Percentiles rank a stretch among this genome's conserved stretches.
phyloP scores from a whole-genome alignment of 164 flowering plant genomes.

The Stephania japonica region DNA sequence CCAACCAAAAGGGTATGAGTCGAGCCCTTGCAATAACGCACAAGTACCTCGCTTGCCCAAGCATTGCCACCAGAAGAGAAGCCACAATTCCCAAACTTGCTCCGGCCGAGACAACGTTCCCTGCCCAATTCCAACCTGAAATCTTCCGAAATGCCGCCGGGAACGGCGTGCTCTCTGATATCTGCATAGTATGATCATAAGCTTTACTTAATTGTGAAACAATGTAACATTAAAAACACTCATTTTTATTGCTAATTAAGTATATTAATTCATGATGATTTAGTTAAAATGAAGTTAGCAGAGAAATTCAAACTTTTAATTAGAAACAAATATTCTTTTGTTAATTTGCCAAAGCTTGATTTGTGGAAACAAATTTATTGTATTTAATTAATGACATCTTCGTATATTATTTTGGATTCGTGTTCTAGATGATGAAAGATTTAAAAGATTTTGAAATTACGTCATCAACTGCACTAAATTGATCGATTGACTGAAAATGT shows the following conservation, averaged over 20 bases:
- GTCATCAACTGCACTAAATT: too few relatives aligned
- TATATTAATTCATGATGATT: not conserved
- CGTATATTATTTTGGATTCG: not conserved
- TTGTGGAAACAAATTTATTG: too few relatives aligned
- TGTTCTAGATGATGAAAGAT: not conserved
- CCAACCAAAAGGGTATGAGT: slow-evolving; percentile 75
- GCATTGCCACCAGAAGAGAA: slow-evolving; percentile 86
- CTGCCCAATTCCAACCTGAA: slow-evolving; percentile 69
- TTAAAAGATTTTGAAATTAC: not conserved
- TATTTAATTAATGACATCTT: too few relatives aligned
- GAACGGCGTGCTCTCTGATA: slow-evolving; percentile 46
- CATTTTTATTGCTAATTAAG: too few relatives aligned
- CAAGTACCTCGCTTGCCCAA: slow-evolving; percentile 85
- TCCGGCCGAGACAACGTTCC: slow-evolving; percentile 69
- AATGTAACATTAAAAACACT: too few relatives aligned
- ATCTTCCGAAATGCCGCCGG: slow-evolving; percentile 49
- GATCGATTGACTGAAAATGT: too few relatives aligned
- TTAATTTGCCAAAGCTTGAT: too few relatives aligned
- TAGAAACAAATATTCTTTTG: too few relatives aligned
- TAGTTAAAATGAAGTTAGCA: not conserved
- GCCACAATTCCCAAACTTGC: slow-evolving; percentile 85
- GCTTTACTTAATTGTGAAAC: too few relatives aligned
- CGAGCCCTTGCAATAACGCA: slow-evolving; percentile 81
- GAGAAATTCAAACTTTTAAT: too few relatives aligned
- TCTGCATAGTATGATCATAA: slow-evolving; percentile 23